Percentiles rank a stretch among this genome's conserved stretches.
phyloP scores from a whole-genome alignment of 2,329 filamentous ascomycete genomes.

The Phaeosphaeria sp. region DNA sequence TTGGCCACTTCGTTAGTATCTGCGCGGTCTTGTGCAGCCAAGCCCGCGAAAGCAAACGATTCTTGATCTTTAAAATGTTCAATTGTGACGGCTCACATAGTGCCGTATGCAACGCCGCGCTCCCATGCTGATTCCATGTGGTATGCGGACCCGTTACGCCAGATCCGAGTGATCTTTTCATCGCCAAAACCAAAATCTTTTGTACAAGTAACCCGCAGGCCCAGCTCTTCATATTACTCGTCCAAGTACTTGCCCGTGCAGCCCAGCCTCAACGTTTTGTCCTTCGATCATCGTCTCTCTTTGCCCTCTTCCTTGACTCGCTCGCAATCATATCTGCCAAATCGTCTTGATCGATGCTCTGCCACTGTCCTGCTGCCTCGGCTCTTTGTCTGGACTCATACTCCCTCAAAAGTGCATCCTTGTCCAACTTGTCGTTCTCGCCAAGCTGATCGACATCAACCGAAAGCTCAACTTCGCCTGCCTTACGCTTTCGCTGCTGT shows the following conservation, averaged over 20 bases:
- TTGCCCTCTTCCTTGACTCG: slow-evolving; percentile 88
- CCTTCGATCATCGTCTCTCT: slow-evolving; percentile 81
- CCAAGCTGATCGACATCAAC: slow-evolving; percentile 84
- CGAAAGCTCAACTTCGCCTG: slow-evolving; percentile 90
- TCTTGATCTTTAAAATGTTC: slow-evolving; percentile 37
- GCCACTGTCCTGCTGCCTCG: slow-evolving; percentile 67
- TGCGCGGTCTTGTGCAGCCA: slow-evolving; percentile 12
- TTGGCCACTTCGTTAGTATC: slow-evolving; percentile 6
- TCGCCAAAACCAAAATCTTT: slow-evolving; percentile 23
- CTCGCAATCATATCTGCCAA: slow-evolving; percentile 94
- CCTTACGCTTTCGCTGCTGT: slow-evolving; percentile 87
- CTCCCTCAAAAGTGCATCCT: slow-evolving; percentile 79
- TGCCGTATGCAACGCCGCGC: slow-evolving; percentile 30
- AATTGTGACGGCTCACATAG: slow-evolving; percentile 22
- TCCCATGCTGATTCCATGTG: slow-evolving; percentile 31
- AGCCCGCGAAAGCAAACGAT: slow-evolving; percentile 12
- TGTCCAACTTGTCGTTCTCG: slow-evolving; percentile 77
- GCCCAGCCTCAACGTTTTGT: slow-evolving; percentile 57
- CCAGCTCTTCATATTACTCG: slow-evolving; percentile 11
- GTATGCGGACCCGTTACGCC: slow-evolving; percentile 26
- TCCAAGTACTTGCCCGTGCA: not conserved
- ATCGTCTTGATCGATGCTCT: slow-evolving; percentile 85
- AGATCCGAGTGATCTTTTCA: slow-evolving; percentile 23
- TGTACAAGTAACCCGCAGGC: slow-evolving; percentile 20
- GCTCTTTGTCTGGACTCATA: slow-evolving; percentile 76